Evolutionary conservation across 1,284 basidiomycete genomes (phyloP), one percentile per base, ranked within the genome.

Genomic region (Bothia castanella): DNA sequence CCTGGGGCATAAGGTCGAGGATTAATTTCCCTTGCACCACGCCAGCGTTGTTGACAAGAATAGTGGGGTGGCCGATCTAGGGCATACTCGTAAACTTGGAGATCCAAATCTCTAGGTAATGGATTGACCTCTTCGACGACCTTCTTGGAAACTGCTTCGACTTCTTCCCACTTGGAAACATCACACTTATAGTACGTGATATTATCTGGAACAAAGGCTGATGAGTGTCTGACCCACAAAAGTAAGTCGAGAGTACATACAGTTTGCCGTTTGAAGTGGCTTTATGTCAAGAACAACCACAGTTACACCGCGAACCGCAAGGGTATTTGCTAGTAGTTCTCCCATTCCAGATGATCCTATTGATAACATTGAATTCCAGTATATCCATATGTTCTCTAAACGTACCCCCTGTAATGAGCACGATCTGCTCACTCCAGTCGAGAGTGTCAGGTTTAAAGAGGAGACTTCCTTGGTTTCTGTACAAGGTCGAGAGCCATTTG

Each of bases 11-110:
- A 45, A 97, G 74, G 61, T 95, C 92, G 5, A 94, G 71, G 21
- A 98, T 72, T 1, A 86, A 73, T 62, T 92, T 94, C 27, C 94
- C 93, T 69, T 94, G 87, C 29, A 91, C 90, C 47, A 97, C 83
- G n/a, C 94, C 96, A 1, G 96, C 96, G 62, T 97, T 98, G 72
- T 98, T 98, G 62, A 99, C 76, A 14, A 99, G 71, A 29, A 98
- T 79, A 0, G 96, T 96, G 2, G 93, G 90, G 47, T 89, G 78
- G 7, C 93, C 93, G 47, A 95, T 74, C 89, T 93, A 60, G n/a
- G 45, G 23, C 3, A 42, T 39, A 42, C 27, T 34, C 4, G 40
- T 45, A 20, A 54, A 49, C 50, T 42, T 21, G 35, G 35, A 37
- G 12, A 16, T 7, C 16, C 16, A 37, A 3, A 42, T 27, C 34